Evolutionary conservation across 2,329 filamentous ascomycete species (phyloP).

Genomic region (Colletotrichum shisoi): DNA sequence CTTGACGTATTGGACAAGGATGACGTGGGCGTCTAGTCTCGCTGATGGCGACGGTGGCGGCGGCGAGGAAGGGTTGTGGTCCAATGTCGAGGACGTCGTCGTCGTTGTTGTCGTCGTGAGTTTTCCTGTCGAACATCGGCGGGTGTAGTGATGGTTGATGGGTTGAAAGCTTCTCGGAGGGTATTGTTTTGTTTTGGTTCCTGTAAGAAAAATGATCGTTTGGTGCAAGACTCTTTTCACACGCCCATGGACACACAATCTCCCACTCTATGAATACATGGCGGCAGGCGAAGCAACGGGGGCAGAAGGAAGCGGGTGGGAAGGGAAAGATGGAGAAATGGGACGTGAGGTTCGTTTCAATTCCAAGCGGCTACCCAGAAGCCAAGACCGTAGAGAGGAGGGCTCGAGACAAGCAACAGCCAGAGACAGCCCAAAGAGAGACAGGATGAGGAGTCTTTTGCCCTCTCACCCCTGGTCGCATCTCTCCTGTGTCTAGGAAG

Average conservation of each 20-base stretch:
- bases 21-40: constrained; percentile 11
- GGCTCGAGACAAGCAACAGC: constrained; percentile 5
- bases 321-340: constrained; percentile 13
- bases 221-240: constrained; percentile 14
- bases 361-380: constrained; percentile 5
- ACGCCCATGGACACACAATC: background rate
- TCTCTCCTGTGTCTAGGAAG: constrained; percentile 8
- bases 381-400: constrained; percentile 9
- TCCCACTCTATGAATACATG: constrained; percentile 6
- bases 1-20: background rate
- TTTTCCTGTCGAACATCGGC: background rate
- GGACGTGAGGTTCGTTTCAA: constrained; percentile 22
- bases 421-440: constrained; percentile 11
- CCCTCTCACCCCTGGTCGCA: constrained; percentile 12
- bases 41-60: background rate
- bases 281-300: constrained; percentile 11
- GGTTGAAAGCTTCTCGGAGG: too few species aligned
- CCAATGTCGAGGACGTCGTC: constrained; percentile 21
- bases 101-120: constrained; percentile 5
- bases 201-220: background rate
- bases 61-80: constrained; percentile 5
- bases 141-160: background rate
- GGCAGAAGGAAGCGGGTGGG: constrained; percentile 9
- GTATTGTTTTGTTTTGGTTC: background rate
- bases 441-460: constrained; percentile 11